Conservation (phyloP, 2,329 filamentous ascomycete genomes). For the Orbilia brochopaga region DNA sequence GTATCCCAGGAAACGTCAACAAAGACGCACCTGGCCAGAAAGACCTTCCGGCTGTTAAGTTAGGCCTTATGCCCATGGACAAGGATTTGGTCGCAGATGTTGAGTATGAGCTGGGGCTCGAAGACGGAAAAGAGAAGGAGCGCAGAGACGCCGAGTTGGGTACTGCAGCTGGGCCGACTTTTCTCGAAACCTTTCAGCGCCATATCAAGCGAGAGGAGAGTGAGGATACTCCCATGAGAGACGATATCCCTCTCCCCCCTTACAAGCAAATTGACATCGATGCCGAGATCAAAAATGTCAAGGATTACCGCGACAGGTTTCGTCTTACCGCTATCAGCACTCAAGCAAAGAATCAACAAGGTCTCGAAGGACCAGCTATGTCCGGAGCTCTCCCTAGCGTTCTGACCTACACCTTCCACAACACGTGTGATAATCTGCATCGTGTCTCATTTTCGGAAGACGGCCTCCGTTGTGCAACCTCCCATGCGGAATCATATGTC, state of each 20-base stretch:
- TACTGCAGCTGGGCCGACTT: conserved; percentile 67
- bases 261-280: conserved; percentile 88
- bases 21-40: conserved; percentile 69
- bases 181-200: conserved; percentile 88
- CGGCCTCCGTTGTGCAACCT: conserved; percentile 81
- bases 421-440: conserved; percentile 77
- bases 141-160: conserved; percentile 52
- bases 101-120: conserved; percentile 81
- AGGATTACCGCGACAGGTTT: conserved; percentile 90
- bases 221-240: conserved; percentile 77
- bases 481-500: conserved; percentile 93
- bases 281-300: conserved; percentile 91
- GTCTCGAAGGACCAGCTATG: conserved; percentile 73
- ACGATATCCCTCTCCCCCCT: conserved; percentile 83
- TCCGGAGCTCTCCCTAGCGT: conserved; percentile 82
- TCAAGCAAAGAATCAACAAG: conserved; percentile 41
- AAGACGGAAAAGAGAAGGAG: conserved; percentile 67
- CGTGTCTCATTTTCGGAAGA: conserved; percentile 96
- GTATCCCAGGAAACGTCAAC: conserved; percentile 71
- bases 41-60: conserved; percentile 67
- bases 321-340: conserved; percentile 64
- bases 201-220: conserved; percentile 88
- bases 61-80: conserved; percentile 85
- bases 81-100: conserved; percentile 81
- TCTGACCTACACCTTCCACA: conserved; percentile 98